These are phyloP conservation scores for Arbutus unedo DNA, from an alignment of 148 eudicot species.

Conservation along the genomic window DNA sequence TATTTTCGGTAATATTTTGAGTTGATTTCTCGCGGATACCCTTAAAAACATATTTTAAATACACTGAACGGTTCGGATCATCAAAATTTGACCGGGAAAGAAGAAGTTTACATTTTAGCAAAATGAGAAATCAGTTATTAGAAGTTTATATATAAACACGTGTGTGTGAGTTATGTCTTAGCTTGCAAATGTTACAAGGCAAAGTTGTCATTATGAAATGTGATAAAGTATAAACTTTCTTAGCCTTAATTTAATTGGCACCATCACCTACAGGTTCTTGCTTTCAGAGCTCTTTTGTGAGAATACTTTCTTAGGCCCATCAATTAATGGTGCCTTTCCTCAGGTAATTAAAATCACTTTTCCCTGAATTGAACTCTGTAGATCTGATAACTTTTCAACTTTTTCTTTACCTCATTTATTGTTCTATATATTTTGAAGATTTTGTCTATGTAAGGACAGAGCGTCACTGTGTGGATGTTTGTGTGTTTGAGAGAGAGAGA, in stretches of 20 bases:
- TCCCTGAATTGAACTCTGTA: background rate
- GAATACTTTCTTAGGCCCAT: background rate
- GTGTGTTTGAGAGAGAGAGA: background rate
- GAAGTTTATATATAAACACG: too few species aligned
- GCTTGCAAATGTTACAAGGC: constrained; percentile 11
- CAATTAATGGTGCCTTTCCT: constrained; percentile 10
- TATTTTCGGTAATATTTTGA: too few species aligned
- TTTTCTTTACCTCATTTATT: background rate
- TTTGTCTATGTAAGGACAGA: background rate
- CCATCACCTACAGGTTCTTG: background rate
- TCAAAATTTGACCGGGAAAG: too few species aligned
- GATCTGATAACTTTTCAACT: background rate
- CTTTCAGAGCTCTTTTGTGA: background rate
- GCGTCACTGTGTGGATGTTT: background rate
- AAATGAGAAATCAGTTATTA: too few species aligned
- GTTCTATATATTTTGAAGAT: background rate
- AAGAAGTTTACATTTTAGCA: too few species aligned
- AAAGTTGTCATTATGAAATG: background rate
- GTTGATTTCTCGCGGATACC: too few species aligned
- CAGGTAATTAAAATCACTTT: constrained; percentile 4
- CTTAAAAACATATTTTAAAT: too few species aligned
- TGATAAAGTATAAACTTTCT: background rate
- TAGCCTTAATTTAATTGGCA: background rate
- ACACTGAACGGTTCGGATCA: too few species aligned
- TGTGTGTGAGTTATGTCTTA: background rate